These are phyloP conservation scores for Boletus bicolor DNA, from an alignment of 768 basidiomycete species.

Conservation along the genomic window DNA sequence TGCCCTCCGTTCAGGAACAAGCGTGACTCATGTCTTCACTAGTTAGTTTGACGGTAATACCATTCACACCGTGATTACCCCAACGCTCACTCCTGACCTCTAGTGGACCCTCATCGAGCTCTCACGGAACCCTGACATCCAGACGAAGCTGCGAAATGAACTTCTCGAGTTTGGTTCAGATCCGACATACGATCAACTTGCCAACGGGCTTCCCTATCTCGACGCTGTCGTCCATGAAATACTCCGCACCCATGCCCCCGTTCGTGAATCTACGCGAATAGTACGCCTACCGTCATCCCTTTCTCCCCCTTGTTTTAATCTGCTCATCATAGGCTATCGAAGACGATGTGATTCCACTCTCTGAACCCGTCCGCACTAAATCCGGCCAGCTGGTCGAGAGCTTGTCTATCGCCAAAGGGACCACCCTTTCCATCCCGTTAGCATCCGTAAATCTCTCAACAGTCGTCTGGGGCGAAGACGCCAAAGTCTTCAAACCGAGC, in stretches of 20 bases:
- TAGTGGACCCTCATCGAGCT: constrained; percentile 63
- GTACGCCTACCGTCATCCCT: background rate
- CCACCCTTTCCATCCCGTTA: constrained; percentile 42
- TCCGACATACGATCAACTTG: constrained; percentile 54
- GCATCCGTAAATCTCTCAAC: constrained; percentile 46
- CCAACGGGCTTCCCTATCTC: constrained; percentile 49
- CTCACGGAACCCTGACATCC: constrained; percentile 41
- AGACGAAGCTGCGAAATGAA: constrained; percentile 50
- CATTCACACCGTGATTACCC: background rate
- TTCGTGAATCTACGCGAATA: constrained; percentile 19
- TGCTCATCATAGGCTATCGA: constrained; percentile 36
- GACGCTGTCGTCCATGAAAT: constrained; percentile 49
- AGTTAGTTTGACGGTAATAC: constrained; percentile 23
- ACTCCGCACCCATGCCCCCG: constrained; percentile 43
- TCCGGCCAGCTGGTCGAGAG: constrained; percentile 38
- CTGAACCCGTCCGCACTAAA: constrained; percentile 42
- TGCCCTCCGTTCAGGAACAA: background rate
- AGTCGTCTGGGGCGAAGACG: constrained; percentile 58
- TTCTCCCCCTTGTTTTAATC: too few relatives aligned
- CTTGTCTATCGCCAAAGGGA: constrained; percentile 47
- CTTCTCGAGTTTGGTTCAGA: constrained; percentile 42
- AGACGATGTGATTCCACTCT: constrained; percentile 60
- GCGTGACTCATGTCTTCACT: background rate
- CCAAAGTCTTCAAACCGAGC: constrained; percentile 56
- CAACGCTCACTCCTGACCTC: background rate